Evolutionary conservation across 2,329 filamentous ascomycete genomes (phyloP), one percentile per base, ranked within the genome.

Genomic region (Incumbomyces lentus): DNA sequence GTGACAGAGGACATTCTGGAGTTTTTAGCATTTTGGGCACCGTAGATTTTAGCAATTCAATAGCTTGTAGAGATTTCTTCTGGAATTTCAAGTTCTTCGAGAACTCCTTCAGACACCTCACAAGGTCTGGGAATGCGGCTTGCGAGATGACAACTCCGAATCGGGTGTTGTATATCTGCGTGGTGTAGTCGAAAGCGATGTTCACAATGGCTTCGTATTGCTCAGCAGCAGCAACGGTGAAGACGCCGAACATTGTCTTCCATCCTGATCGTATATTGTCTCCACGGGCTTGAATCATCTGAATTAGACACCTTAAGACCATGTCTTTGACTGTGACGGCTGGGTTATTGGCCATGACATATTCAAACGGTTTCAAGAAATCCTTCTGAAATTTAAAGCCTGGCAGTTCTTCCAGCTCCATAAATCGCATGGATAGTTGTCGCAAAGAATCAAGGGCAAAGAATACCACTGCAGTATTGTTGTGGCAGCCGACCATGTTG

Each of bases 301-400:
- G 93, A 47, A 95, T 93, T 51, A 99, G 71, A 62, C 93, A 99
- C 36, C 90, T 81, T 18, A 99, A 71, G 38, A 95, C 87, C 84
- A 98, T 90, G 58, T 99, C 92, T 66, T 98, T 98, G 58, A 99
- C 92, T 1, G 86, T 81, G 14, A 95, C 81, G 52, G 92, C 87
- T 53, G 75, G 86, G 35, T 88, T 92, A 63, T 98, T 96, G 48
- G 85, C 82, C 70, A 98, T 86, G 57, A 99, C 88, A 63, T 96
- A 87, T 68, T 98, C 90, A 58, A 98, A 99, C 0, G 93, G 92
- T 66, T 95, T 96, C 45, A 98, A 69, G 64, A 99, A 98, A 62
- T 99, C 90, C 64, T 99, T 99, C 59, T 99, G 92, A 61, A 99
- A 99, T 65, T 96, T 96, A 77, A 99, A 99, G 59, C 93, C 92